Conservation (phyloP, 352 stramenopile genomes). For the Pythium rhizo-oryzae region DNA sequence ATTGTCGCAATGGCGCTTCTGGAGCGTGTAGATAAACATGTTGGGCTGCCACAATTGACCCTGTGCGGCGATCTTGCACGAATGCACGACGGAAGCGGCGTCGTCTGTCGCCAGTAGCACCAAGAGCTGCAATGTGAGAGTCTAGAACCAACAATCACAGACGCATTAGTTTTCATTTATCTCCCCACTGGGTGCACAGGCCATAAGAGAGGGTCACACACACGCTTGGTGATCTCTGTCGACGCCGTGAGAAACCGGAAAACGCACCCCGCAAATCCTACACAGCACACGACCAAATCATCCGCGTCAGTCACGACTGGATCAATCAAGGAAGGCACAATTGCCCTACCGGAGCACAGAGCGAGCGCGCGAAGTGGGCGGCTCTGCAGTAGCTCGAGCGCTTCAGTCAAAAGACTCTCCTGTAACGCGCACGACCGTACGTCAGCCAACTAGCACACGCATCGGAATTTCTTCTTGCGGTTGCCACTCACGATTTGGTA, state of each 20-base stretch:
- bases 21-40: conserved; percentile 79
- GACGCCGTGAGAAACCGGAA: conserved; percentile 60
- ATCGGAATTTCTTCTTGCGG: no score
- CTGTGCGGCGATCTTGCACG: conserved; percentile 65
- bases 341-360: conserved; percentile 49
- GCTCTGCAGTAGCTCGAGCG: conserved; percentile 55
- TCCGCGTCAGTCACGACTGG: neutral
- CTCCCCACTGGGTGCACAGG: neutral
- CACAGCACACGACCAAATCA: neutral
- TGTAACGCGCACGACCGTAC: conserved; percentile 18
- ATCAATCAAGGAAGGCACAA: neutral
- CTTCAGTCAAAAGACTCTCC: conserved; percentile 62
- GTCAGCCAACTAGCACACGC: no score
- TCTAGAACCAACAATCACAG: conserved; percentile 25
- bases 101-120: conserved; percentile 61
- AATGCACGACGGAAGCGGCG: conserved; percentile 44
- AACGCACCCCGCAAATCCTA: conserved; percentile 61
- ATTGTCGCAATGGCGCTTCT: conserved; percentile 69
- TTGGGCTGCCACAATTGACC: conserved; percentile 75
- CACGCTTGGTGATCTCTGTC: conserved; percentile 57
- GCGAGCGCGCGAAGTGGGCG: conserved; percentile 42
- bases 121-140: conserved; percentile 56
- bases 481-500: conserved; percentile 47
- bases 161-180: no score
- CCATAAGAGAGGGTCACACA: conserved; percentile 24